Evolutionary conservation across 2,329 filamentous ascomycete genomes (phyloP).

Genomic region (Mollisiaceae sp.): DNA sequence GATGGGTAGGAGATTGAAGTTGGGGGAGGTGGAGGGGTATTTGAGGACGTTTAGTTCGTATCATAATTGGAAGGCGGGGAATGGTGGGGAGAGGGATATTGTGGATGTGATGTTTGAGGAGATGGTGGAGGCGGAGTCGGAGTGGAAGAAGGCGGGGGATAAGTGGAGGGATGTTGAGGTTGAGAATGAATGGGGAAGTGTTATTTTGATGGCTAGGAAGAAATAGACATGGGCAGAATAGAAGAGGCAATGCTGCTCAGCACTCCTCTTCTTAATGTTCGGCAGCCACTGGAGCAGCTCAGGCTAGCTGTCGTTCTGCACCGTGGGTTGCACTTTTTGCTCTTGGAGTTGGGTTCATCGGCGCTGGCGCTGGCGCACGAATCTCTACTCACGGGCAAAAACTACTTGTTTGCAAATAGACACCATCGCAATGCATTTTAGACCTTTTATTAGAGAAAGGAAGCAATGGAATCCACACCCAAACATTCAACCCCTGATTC

Average conservation of each 20-base stretch:
- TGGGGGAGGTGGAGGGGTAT: slow-evolving; percentile 66
- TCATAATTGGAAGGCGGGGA: slow-evolving; percentile 61
- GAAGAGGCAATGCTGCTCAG: background rate
- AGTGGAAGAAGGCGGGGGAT: slow-evolving; percentile 54
- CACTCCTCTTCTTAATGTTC: too few relatives aligned
- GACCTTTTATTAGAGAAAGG: too few relatives aligned
- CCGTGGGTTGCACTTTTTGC: too few relatives aligned
- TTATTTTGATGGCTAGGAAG: slow-evolving; percentile 60
- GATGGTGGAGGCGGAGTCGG: slow-evolving; percentile 58
- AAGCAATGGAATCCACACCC: too few relatives aligned
- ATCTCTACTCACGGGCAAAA: too few relatives aligned
- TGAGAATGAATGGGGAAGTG: slow-evolving; percentile 65
- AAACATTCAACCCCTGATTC: too few relatives aligned
- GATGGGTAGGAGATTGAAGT: slow-evolving; percentile 57
- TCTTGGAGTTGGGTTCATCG: too few relatives aligned
- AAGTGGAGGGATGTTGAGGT: slow-evolving; percentile 59
- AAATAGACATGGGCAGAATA: slow-evolving; percentile 25
- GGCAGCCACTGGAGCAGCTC: too few relatives aligned
- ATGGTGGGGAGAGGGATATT: slow-evolving; percentile 64
- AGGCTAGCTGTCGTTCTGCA: too few relatives aligned
- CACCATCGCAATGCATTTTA: too few relatives aligned
- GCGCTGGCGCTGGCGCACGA: too few relatives aligned
- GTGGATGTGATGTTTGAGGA: slow-evolving; percentile 66
- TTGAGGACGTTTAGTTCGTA: slow-evolving; percentile 64
- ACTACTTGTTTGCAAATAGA: too few relatives aligned